Base-by-base conservation (phyloP, 2,329 filamentous ascomycete species). In the Pseudogymnoascus sp. region DNA sequence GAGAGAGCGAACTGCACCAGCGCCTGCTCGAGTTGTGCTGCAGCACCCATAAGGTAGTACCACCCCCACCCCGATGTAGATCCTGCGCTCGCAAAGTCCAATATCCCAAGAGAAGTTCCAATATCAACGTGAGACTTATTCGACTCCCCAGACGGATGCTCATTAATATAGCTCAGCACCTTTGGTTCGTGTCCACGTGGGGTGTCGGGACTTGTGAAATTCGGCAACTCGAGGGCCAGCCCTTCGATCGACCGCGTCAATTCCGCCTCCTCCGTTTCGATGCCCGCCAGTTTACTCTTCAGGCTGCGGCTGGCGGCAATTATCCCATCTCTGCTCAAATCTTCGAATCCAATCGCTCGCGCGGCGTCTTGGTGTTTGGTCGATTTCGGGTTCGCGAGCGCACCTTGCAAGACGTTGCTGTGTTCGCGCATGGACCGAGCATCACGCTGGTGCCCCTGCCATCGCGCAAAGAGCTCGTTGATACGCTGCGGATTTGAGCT, bases 31-130 rank as follows among this genome's bases (percentile, higher is more conserved):
- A 99, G 83, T 74, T 95, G 85, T 0, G 93, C 93, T 7, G 87
- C 95, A 72, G 96, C 93, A 72, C 93, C 91, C n/a, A 91, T 81
- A 10, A 99, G 85, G 76, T 92, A 98, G 78, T 99, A 99, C 91
- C 92, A 99, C 1, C 95, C 95, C 93, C 93, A 99, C 38, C 95
- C 95, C 3, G 89, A 90, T 1, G 91, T 88, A n/a, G 84, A 86
- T 1, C 88, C 88, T 4, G 92, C 91, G 64, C 84, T 87, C 4
- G 89, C 81, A 72, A 99, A 97, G 77, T 99, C 93, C 61, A 99
- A 81, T n/a, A 99, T 82, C 35, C 88, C 87, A n/a, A 99, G 84
- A 71, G 92, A 85, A 4, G 86, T 81, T 33, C 95, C 95, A 69
- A 99, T 93, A 68, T 93, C 84, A 6, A 95, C 89, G 74, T 97